These are phyloP conservation scores for Candida bentonensis DNA, from an alignment of 805 yeast genomes.

Conservation along the genomic window DNA sequence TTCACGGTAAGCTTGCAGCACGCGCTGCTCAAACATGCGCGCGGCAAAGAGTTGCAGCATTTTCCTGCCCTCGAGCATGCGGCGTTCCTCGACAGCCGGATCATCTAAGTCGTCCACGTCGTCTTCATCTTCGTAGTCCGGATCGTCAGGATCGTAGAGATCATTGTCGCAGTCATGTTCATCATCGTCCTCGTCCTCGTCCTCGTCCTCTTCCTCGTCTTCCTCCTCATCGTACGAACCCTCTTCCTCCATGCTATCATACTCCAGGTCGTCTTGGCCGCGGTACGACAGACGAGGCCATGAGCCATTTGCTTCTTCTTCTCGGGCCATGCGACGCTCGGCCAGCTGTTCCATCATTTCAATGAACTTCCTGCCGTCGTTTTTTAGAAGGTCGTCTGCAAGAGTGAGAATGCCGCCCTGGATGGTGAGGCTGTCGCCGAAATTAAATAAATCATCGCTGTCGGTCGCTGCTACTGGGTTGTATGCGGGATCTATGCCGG, in stretches of 20 bases:
- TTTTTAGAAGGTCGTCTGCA: constrained; percentile 67
- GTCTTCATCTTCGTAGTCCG: constrained; percentile 28
- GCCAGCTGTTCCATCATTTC: constrained; percentile 71
- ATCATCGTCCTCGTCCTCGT: constrained; percentile 32
- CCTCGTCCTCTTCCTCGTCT: constrained; percentile 52
- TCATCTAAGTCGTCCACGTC: constrained; percentile 22
- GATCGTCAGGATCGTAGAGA: constrained; percentile 20
- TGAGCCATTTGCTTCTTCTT: constrained; percentile 15
- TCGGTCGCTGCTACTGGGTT: background rate
- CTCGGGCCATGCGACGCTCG: constrained; percentile 31
- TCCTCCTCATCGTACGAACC: constrained; percentile 8
- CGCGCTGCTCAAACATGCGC: constrained; percentile 57
- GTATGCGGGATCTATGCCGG: background rate
- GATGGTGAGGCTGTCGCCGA: constrained; percentile 19
- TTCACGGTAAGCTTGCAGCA: constrained; percentile 64
- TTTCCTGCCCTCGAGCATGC: constrained; percentile 66
- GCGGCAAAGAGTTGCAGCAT: constrained; percentile 71
- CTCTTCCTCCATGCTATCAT: constrained; percentile 9
- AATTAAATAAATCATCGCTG: constrained; percentile 13
- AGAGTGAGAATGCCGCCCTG: constrained; percentile 38
- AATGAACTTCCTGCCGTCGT: constrained; percentile 65
- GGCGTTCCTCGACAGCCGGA: constrained; percentile 34
- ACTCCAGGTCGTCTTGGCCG: constrained; percentile 7
- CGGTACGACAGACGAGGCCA: constrained; percentile 2
- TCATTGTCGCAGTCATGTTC: constrained; percentile 30